Evolutionary conservation across 192 early-diverging fungal species (phyloP), one percentile per base, ranked within the genome.

Genomic region (Coemansia sp.): DNA sequence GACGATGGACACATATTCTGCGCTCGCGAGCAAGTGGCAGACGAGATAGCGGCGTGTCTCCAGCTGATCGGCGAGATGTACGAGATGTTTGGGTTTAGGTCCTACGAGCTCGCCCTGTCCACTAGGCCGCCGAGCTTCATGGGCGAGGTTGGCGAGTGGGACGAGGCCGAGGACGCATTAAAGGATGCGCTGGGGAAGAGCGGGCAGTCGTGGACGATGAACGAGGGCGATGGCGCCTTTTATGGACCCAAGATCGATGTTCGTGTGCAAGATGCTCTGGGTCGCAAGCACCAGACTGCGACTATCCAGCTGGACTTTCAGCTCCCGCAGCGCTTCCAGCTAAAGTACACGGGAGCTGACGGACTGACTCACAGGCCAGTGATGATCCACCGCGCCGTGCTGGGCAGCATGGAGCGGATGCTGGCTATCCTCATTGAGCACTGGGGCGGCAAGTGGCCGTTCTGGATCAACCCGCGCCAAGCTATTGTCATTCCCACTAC

Each of bases 1-100:
- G 95, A 98, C 65, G 95, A 98, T 69, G 95, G 92, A 0, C 95
- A 98, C 66, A 95, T 98, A 59, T 98, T 98, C 77, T 98, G 95
- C 68, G 83, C 87, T 3, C 85, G 86, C 36, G 83, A 85, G 3
- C 94, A 98, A 72, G 90, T 96, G 55, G 75, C 76, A 20, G 59
- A 77, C 26, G 95, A 98, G 83, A 96, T 98, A 65, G 73, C 79
- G 3, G 75, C 85, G 21, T 91, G 87, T 18, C 73, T 98, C n/a
- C 75, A 79, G 1, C 86, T 98, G 72, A 86, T 98, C 14, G 82
- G 91, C 37, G 77, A 83, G 53, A 90, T 94, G 1, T 98, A 96
- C 69, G 69, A 66, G 7, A 86, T 89, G 37, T 91, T 98, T 68
- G 84, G 82, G 6, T 95, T 98, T 74, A 79, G 86, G 11, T 77